These are phyloP conservation scores for Aureobasidium lini DNA, from an alignment of 2,329 filamentous ascomycete species.

Conservation along the genomic window DNA sequence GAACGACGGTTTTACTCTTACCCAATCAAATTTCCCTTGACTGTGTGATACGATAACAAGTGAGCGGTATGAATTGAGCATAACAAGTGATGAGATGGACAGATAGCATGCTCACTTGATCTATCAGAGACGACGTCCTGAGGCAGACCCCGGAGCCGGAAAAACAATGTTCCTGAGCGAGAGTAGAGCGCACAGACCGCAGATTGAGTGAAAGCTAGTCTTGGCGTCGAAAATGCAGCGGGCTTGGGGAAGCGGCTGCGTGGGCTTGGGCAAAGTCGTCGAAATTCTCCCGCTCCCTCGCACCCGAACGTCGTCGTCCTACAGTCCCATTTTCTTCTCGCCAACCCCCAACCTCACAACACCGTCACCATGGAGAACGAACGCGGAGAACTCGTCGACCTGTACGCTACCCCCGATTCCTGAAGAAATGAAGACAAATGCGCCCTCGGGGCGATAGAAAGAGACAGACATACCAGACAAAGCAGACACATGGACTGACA, in stretches of 20 bases:
- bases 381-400: conserved; percentile 98
- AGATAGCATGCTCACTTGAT: not conserved
- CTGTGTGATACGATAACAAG: too few species aligned
- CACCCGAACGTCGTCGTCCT: conserved; percentile 10
- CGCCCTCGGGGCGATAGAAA: not conserved
- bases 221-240: conserved; percentile 8
- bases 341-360: conserved; percentile 30
- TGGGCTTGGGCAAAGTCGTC: not conserved
- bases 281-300: conserved; percentile 3
- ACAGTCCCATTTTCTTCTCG: conserved; percentile 11
- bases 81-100: too few species aligned
- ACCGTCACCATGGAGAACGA: conserved; percentile 92
- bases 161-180: not conserved
- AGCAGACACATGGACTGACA: not conserved
- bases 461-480: not conserved
- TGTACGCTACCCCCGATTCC: conserved; percentile 53
- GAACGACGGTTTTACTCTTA: too few species aligned
- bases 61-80: too few species aligned
- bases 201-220: not conserved
- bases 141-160: not conserved
- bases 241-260: not conserved
- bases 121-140: not conserved
- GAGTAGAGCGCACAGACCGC: not conserved
- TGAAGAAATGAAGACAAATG: conserved; percentile 10
- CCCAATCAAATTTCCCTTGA: too few species aligned